phyloP scores from a whole-genome alignment of 208 protist genomes.

The Leishmania tropica region DNA sequence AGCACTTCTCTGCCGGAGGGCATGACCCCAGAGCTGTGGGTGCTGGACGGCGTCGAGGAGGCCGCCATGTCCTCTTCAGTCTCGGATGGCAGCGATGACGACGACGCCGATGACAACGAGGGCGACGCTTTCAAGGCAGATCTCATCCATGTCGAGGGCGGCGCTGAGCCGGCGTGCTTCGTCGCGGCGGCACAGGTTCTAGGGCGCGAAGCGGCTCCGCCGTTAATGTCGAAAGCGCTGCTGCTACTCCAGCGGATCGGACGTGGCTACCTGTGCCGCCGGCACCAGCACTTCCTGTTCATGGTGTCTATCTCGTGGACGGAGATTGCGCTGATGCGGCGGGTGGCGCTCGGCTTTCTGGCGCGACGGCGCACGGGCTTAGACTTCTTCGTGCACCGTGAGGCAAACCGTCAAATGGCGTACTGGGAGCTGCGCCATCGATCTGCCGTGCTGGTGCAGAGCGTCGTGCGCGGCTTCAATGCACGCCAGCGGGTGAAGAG shows the following conservation, averaged over 20 bases:
- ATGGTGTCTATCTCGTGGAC: conserved; percentile 35
- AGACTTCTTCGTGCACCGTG: conserved; percentile 27
- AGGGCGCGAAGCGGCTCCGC: conserved; percentile 2
- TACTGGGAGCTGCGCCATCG: conserved; percentile 46
- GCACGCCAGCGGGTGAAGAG: conserved; percentile 44
- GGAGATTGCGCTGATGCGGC: conserved; percentile 48
- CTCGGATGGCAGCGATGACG: conserved; percentile 15
- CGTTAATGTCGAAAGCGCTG: conserved; percentile 23
- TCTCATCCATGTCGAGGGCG: conserved; percentile 12
- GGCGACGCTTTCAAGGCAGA: conserved; percentile 12
- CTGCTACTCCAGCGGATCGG: conserved; percentile 46
- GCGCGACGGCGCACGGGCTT: conserved; percentile 34
- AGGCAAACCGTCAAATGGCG: conserved; percentile 32
- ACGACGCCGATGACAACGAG: conserved; percentile 12
- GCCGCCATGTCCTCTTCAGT: conserved; percentile 5
- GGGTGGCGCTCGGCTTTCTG: conserved; percentile 41
- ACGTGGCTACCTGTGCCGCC: conserved; percentile 42
- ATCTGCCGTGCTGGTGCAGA: conserved; percentile 44
- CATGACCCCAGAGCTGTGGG: conserved; percentile 16
- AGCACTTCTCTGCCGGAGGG: conserved; percentile 12
- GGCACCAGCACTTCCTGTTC: conserved; percentile 42
- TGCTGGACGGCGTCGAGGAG: conserved; percentile 25
- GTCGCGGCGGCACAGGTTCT: conserved; percentile 20
- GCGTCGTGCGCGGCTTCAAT: conserved; percentile 51
- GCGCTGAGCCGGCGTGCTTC: conserved; percentile 20